phyloP scores from a whole-genome alignment of 2,329 filamentous ascomycete genomes.

The Exutisphaerella laricina region DNA sequence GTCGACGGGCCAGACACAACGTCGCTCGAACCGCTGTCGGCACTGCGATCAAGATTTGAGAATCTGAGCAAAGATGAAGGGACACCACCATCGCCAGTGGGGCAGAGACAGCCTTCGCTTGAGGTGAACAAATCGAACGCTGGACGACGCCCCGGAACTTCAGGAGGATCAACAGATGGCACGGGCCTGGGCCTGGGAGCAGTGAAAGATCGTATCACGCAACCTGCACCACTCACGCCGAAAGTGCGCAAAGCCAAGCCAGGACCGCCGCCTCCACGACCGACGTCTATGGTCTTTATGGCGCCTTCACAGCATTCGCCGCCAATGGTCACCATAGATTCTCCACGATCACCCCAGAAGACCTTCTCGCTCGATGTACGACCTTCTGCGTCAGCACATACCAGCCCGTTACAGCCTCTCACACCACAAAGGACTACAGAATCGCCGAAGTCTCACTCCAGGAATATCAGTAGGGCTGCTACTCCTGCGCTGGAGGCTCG shows the following conservation, averaged over 20 bases:
- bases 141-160: conserved; percentile 4
- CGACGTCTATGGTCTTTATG: conserved; percentile 47
- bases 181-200: conserved; percentile 10
- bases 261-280: conserved; percentile 37
- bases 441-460: conserved; percentile 31
- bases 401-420: conserved; percentile 16
- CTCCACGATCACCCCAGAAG: conserved; percentile 59
- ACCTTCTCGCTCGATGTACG: conserved; percentile 18
- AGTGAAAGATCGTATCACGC: conserved; percentile 3
- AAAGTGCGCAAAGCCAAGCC: conserved; percentile 27
- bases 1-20: conserved; percentile 66
- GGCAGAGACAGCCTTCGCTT: conserved; percentile 5
- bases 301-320: conserved; percentile 47
- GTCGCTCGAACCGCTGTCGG: conserved; percentile 77
- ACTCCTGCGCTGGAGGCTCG: conserved; percentile 40
- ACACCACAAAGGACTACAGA: conserved; percentile 23
- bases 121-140: no score
- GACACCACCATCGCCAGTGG: conserved; percentile 16
- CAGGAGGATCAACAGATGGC: conserved; percentile 8
- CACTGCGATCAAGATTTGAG: conserved; percentile 74
- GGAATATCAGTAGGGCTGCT: conserved; percentile 36
- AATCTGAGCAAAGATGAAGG: conserved; percentile 50
- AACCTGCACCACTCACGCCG: conserved; percentile 4
- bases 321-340: conserved; percentile 63
- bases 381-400: conserved; percentile 7